phyloP scores from a whole-genome alignment of 1,139 yeast genomes.

The Tardiomyces depauwii region DNA sequence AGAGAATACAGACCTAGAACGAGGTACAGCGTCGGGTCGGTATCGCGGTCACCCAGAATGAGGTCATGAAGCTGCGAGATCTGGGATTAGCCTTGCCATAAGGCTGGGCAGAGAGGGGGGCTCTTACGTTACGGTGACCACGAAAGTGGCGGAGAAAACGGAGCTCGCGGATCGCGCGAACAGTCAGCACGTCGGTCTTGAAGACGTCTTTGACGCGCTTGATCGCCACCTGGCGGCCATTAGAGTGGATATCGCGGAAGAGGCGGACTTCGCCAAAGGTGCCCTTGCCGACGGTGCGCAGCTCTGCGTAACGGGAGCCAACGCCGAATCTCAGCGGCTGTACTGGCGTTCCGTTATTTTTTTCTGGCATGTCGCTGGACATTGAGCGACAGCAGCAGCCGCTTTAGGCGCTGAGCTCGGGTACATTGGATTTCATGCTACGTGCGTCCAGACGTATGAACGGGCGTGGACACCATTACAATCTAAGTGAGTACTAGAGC shows the following conservation, averaged over 20 bases:
- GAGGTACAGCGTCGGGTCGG: slow-evolving; percentile 79
- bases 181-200: slow-evolving; percentile 49
- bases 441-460: no score
- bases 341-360: no score
- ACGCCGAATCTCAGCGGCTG: slow-evolving; percentile 36
- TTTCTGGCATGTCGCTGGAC: no score
- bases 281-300: slow-evolving; percentile 64
- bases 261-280: slow-evolving; percentile 85
- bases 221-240: slow-evolving; percentile 41
- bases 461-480: no score
- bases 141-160: slow-evolving; percentile 66
- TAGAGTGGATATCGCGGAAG: slow-evolving; percentile 39
- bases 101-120: slow-evolving; percentile 8
- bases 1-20: slow-evolving; percentile 30
- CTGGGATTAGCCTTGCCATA: not conserved
- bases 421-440: no score
- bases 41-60: slow-evolving; percentile 52
- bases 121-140: slow-evolving; percentile 47
- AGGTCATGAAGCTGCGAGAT: slow-evolving; percentile 64
- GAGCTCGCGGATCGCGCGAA: slow-evolving; percentile 69
- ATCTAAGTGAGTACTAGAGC: no score
- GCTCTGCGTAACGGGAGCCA: slow-evolving; percentile 50
- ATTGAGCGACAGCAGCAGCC: no score
- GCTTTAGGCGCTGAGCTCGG: no score
- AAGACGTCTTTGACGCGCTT: slow-evolving; percentile 68